Evolutionary conservation across 164 flowering plant species (phyloP).

Genomic region (Saururus chinensis): DNA sequence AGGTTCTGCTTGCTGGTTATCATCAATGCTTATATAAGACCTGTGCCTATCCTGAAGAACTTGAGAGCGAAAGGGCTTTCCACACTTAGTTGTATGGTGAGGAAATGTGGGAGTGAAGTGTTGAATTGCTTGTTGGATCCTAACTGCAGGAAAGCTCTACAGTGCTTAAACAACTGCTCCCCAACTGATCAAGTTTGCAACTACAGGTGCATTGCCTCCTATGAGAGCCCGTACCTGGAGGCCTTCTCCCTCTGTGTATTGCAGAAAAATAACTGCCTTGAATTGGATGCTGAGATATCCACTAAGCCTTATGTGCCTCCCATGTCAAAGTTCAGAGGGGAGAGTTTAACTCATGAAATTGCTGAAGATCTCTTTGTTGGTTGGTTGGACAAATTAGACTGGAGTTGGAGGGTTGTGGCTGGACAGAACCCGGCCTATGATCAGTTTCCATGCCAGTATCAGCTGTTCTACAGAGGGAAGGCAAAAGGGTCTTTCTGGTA

Average conservation of each 20-base stretch:
- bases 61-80: slow-evolving; percentile 80
- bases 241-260: slow-evolving; percentile 87
- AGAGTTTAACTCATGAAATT: slow-evolving; percentile 47
- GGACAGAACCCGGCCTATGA: slow-evolving; percentile 99
- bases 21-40: slow-evolving; percentile 72
- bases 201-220: slow-evolving; percentile 84
- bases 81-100: slow-evolving; percentile 77
- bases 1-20: slow-evolving; percentile 74
- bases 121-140: slow-evolving; percentile 79
- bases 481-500: slow-evolving; percentile 95
- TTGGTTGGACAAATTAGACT: slow-evolving; percentile 72
- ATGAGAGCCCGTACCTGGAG: slow-evolving; percentile 73
- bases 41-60: slow-evolving; percentile 61
- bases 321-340: slow-evolving; percentile 46
- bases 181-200: slow-evolving; percentile 96
- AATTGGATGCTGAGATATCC: slow-evolving; percentile 73
- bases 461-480: slow-evolving; percentile 84
- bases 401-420: slow-evolving; percentile 98
- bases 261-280: slow-evolving; percentile 84
- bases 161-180: slow-evolving; percentile 80
- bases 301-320: slow-evolving; percentile 64
- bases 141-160: slow-evolving; percentile 77
- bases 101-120: slow-evolving; percentile 74
- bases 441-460: slow-evolving; percentile 96
- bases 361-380: slow-evolving; percentile 94